Percentiles rank a stretch among this genome's conserved stretches.
Conservation (phyloP, 768 basidiomycete species). For the Lentinula sp. region DNA sequence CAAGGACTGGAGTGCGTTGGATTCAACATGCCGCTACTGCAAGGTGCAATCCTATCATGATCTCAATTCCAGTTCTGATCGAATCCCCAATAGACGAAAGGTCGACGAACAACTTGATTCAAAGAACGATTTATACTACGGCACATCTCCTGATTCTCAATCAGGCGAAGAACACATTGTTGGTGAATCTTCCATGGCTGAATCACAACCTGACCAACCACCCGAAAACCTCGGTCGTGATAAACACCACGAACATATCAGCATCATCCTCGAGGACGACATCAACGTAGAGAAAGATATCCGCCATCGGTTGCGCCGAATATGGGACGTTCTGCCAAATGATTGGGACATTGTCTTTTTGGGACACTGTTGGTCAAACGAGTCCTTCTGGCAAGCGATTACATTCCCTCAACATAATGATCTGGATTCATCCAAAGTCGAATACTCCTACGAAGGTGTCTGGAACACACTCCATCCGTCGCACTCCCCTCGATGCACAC, state of each 20-base stretch:
- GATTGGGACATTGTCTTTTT: constrained; percentile 74
- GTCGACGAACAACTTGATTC: neutral
- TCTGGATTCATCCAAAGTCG: constrained; percentile 8
- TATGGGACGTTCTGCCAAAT: constrained; percentile 50
- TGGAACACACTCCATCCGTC: constrained; percentile 50
- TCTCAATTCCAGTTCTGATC: too few species aligned
- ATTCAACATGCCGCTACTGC: neutral
- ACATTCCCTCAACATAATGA: constrained; percentile 11
- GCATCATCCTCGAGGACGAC: constrained; percentile 6
- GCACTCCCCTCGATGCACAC: constrained; percentile 60
- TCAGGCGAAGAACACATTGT: neutral
- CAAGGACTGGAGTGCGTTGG: neutral
- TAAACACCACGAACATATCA: neutral
- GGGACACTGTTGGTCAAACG: constrained; percentile 79
- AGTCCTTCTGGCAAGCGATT: constrained; percentile 37
- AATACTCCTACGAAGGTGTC: neutral
- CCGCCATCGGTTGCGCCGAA: neutral
- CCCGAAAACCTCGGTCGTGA: neutral
- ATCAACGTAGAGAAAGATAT: constrained; percentile 6
- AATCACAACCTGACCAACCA: neutral
- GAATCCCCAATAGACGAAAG: neutral
- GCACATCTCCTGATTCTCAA: neutral
- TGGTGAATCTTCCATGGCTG: neutral
- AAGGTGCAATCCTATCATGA: neutral
- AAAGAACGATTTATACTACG: neutral